Evolutionary conservation across 768 basidiomycete species (phyloP).

Genomic region (Panus rudis): DNA sequence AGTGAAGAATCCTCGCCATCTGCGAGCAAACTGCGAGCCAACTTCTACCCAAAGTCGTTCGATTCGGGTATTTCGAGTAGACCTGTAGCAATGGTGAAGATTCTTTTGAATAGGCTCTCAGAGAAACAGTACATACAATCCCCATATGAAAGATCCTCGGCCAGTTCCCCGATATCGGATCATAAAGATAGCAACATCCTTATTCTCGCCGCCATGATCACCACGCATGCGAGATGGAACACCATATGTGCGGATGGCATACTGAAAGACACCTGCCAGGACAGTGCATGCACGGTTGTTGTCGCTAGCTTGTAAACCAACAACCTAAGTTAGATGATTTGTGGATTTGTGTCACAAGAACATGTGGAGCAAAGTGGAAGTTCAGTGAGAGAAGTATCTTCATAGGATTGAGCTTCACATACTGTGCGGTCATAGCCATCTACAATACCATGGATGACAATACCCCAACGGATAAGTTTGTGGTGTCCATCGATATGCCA

Average conservation of each 20-base stretch:
- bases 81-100: constrained; percentile 17
- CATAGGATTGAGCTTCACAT: constrained; percentile 1
- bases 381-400: no score
- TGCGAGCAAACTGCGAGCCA: constrained; percentile 29
- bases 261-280: constrained; percentile 15
- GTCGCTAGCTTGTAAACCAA: constrained; percentile 14
- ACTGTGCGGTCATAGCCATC: constrained; percentile 33
- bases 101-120: neutral
- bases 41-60: constrained; percentile 41
- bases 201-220: constrained; percentile 25
- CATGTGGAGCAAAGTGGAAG: no score
- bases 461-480: constrained; percentile 15
- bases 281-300: constrained; percentile 24
- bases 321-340: no score
- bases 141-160: constrained; percentile 24
- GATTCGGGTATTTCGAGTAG: constrained; percentile 35
- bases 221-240: constrained; percentile 20
- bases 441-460: constrained; percentile 18
- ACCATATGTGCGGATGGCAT: constrained; percentile 10
- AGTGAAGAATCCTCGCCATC: constrained; percentile 37
- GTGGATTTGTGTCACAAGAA: no score
- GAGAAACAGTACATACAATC: constrained; percentile 10
- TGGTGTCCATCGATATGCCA: constrained; percentile 22
- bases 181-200: constrained; percentile 22
- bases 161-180: constrained; percentile 19